Percentiles rank a stretch among this genome's conserved stretches.
Evolutionary conservation across 768 basidiomycete species (phyloP).

Genomic region (Mycena galericulata): DNA sequence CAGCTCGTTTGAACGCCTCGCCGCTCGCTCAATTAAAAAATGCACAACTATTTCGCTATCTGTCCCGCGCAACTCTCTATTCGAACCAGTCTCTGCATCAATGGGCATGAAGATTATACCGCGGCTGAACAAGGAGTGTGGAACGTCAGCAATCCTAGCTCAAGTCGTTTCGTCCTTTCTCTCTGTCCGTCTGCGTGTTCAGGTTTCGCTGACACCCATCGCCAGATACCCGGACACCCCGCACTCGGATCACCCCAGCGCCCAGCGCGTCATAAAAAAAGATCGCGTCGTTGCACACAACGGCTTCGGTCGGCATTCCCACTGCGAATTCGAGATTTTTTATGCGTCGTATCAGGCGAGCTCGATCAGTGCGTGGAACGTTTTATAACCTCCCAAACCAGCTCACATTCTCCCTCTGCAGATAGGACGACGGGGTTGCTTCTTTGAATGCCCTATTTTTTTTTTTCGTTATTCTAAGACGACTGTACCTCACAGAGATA

Average conservation of each 20-base stretch:
- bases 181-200: conserved; percentile 7
- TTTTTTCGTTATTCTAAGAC: no score
- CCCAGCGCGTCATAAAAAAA: conserved; percentile 92
- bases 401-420: conserved; percentile 43
- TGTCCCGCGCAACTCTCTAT: no score
- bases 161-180: conserved; percentile 75
- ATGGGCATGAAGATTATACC: conserved; percentile 52
- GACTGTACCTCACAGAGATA: no score
- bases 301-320: conserved; percentile 91
- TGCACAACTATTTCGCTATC: no score
- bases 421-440: conserved; percentile 39
- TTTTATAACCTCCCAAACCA: neutral
- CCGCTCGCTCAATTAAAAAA: no score
- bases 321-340: conserved; percentile 92
- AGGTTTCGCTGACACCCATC: neutral
- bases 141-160: conserved; percentile 87
- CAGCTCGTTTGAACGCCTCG: no score
- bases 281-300: conserved; percentile 79
- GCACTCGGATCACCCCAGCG: conserved; percentile 62
- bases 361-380: conserved; percentile 76
- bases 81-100: no score
- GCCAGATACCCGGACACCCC: neutral
- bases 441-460: no score
- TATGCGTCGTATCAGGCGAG: conserved; percentile 82
- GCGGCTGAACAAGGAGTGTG: conserved; percentile 71